phyloP scores from a whole-genome alignment of 495 filamentous ascomycete genomes.

The Talaromyces proteolyticus region DNA sequence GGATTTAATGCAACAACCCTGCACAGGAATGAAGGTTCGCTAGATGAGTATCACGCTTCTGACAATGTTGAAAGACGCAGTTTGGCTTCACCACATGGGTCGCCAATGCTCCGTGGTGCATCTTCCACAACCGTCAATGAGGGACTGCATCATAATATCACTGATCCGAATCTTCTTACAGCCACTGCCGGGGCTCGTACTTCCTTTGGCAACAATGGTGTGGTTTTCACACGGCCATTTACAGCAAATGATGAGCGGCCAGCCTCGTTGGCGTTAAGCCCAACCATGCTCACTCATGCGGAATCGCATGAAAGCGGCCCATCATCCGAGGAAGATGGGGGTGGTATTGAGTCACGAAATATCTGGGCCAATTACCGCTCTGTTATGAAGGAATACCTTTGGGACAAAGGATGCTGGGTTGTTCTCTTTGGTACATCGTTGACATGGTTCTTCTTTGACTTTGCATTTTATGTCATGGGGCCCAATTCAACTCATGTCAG shows the following conservation, averaged over 20 bases:
- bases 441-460: slow-evolving; percentile 76
- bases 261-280: not conserved
- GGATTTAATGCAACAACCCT: too few species aligned
- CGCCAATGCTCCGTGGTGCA: not conserved
- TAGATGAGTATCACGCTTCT: too few species aligned
- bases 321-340: not conserved
- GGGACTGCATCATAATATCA: not conserved
- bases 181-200: not conserved
- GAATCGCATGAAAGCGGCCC: slow-evolving; percentile 4
- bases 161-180: not conserved
- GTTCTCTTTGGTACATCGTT: slow-evolving; percentile 70
- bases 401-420: slow-evolving; percentile 62
- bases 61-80: not conserved
- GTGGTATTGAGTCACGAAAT: slow-evolving; percentile 7
- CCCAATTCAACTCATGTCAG: slow-evolving; percentile 71
- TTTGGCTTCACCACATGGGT: slow-evolving; percentile 1
- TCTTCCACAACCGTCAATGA: not conserved
- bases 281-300: not conserved
- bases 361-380: slow-evolving; percentile 21
- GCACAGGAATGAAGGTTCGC: too few species aligned
- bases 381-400: slow-evolving; percentile 54
- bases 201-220: not conserved
- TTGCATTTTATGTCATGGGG: slow-evolving; percentile 75
- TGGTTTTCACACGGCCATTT: not conserved
- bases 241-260: slow-evolving; percentile 1